Evolutionary conservation across 768 basidiomycete genomes (phyloP).

Genomic region (Dioszegia hungarica): DNA sequence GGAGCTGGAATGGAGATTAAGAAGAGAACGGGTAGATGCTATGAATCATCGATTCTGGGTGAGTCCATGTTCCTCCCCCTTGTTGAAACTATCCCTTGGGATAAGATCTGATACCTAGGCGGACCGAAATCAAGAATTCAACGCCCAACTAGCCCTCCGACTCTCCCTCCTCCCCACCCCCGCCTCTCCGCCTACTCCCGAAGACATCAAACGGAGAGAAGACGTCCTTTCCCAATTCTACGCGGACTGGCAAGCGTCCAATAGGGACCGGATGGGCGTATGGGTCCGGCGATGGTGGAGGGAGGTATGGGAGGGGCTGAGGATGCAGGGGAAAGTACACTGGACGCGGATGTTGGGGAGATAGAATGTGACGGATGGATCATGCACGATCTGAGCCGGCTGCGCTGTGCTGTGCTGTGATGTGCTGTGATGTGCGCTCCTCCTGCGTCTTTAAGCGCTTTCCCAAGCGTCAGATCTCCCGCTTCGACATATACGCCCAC

Average conservation of each 20-base stretch:
- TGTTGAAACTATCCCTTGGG: no score
- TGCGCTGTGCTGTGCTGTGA: no score
- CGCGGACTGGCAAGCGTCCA: conserved; percentile 41
- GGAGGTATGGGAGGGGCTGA: conserved; percentile 35
- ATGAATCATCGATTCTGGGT: conserved; percentile 46
- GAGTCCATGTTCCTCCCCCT: conserved; percentile 3
- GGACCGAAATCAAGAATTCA: conserved; percentile 29
- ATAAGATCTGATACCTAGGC: conserved; percentile 19
- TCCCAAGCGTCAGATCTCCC: no score
- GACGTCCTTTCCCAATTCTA: conserved; percentile 35
- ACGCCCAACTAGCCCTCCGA: conserved; percentile 31
- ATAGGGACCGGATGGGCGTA: conserved; percentile 23
- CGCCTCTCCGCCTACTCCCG: conserved; percentile 24
- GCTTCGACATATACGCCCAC: background rate
- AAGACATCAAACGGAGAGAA: conserved; percentile 24
- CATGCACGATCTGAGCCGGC: background rate
- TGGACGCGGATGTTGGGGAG: conserved; percentile 17
- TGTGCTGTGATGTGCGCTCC: no score
- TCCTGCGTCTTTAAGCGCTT: no score
- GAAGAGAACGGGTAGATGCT: conserved; percentile 35
- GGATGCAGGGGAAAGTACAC: conserved; percentile 33
- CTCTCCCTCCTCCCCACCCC: conserved; percentile 26
- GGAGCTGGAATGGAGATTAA: conserved; percentile 41
- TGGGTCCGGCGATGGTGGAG: conserved; percentile 45
- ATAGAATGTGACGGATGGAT: no score